Conservation (phyloP, 805 yeast genomes). For the Zygoascus tannicola region DNA sequence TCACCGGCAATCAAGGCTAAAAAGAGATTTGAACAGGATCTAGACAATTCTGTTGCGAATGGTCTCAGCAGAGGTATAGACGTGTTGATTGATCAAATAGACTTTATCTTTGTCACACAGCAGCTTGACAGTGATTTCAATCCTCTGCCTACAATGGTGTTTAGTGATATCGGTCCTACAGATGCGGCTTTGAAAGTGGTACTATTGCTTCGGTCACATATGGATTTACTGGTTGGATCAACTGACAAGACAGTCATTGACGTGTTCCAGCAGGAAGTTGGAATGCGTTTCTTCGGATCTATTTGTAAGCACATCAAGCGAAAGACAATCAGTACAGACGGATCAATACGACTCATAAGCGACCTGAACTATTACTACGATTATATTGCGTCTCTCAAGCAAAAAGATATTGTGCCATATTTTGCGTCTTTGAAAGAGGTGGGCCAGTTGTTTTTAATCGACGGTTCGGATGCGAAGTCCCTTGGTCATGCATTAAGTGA, state of each 20-base stretch:
- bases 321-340: constrained; percentile 63
- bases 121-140: constrained; percentile 57
- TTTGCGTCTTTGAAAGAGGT: constrained; percentile 74
- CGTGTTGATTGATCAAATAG: constrained; percentile 74
- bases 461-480: constrained; percentile 66
- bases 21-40: constrained; percentile 65
- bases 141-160: constrained; percentile 31
- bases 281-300: constrained; percentile 70
- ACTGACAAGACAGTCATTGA: constrained; percentile 85
- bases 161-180: constrained; percentile 40
- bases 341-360: constrained; percentile 73
- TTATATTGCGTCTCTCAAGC: constrained; percentile 50
- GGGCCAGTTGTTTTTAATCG: constrained; percentile 74
- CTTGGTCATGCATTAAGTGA: constrained; percentile 79
- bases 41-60: constrained; percentile 85
- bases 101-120: constrained; percentile 44
- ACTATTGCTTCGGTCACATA: constrained; percentile 56
- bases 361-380: constrained; percentile 74
- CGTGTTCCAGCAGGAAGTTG: constrained; percentile 89
- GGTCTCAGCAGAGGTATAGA: constrained; percentile 91
- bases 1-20: constrained; percentile 71
- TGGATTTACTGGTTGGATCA: constrained; percentile 63
- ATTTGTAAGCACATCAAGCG: constrained; percentile 70
- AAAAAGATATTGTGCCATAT: constrained; percentile 51
- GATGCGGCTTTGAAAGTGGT: constrained; percentile 58